A percentile compares a stretch with the other conserved stretches of the same genome.
These are phyloP conservation scores for Hymenoscyphus fraxineus DNA, from an alignment of 2,329 filamentous ascomycete genomes.

Conservation along the genomic window DNA sequence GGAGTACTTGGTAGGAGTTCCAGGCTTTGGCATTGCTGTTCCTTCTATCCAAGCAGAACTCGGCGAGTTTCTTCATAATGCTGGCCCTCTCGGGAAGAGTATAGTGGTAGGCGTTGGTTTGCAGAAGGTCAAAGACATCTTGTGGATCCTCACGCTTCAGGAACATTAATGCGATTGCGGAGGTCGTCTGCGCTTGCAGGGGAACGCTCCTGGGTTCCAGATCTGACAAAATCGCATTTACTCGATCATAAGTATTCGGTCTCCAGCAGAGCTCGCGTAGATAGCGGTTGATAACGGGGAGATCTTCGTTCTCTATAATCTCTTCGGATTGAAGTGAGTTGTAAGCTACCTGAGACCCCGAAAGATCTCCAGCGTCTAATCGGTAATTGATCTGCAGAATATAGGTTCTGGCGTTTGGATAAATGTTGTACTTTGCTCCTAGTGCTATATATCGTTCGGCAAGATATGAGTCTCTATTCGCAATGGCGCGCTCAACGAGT, in stretches of 20 bases:
- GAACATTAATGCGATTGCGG: slow-evolving; percentile 68
- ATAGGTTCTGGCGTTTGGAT: slow-evolving; percentile 65
- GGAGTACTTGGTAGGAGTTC: slow-evolving; percentile 63
- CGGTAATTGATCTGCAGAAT: slow-evolving; percentile 73
- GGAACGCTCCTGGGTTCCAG: slow-evolving; percentile 66
- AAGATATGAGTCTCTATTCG: slow-evolving; percentile 64
- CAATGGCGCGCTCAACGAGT: slow-evolving; percentile 68
- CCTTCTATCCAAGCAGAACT: slow-evolving; percentile 61
- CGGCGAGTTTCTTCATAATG: slow-evolving; percentile 63
- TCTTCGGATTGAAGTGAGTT: slow-evolving; percentile 56
- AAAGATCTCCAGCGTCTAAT: slow-evolving; percentile 67
- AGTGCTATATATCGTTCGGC: slow-evolving; percentile 71
- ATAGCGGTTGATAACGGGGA: slow-evolving; percentile 65
- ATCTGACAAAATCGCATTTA: slow-evolving; percentile 69
- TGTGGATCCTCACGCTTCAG: slow-evolving; percentile 71
- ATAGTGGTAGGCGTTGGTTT: slow-evolving; percentile 67
- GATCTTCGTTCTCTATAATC: slow-evolving; percentile 53
- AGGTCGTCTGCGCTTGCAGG: slow-evolving; percentile 71
- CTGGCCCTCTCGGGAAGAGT: slow-evolving; percentile 64
- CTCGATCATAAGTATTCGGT: slow-evolving; percentile 62
- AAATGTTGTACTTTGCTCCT: slow-evolving; percentile 60
- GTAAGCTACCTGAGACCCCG: slow-evolving; percentile 65
- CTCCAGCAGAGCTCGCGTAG: slow-evolving; percentile 64
- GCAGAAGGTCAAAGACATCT: slow-evolving; percentile 78
- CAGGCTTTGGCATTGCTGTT: slow-evolving; percentile 62